Evolutionary conservation across 345 rosid genomes (phyloP), one percentile per base, ranked within the genome.

Genomic region (Clausena lansium): DNA sequence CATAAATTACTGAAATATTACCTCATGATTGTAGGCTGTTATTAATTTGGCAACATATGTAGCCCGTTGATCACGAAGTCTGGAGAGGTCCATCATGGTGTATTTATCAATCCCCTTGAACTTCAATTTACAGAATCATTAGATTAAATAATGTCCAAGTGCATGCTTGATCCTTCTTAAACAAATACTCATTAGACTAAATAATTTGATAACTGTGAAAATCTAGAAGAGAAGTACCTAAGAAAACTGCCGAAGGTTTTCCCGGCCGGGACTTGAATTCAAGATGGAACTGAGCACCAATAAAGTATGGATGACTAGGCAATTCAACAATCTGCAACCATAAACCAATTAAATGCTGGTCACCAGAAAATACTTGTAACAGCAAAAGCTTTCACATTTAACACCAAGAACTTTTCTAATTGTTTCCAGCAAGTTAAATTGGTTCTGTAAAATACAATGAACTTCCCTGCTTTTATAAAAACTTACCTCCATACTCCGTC

Each of bases 201-300:
- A 55, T 57, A 72, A 57, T 24, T 72, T 57, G 52, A 28, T 70
- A 6, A 52, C 11, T 2, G 62, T 32, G 2, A 35, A 57, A 24
- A 59, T 22, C 22, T 20, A 0, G 22, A 28, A 28, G 24, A 7
- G 17, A 39, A 39, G 38, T 86, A 91, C 99, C 99, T 82, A 88
- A 76, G 88, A 95, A 95, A 69, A 90, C 80, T 7, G 99, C 90
- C 30, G 99, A 93, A 73, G 99, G 99, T 71, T 91, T 89, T 79
- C 97, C 98, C 0, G 99, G 97, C 81, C 98, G 89, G 71, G 99
- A 95, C 81, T 95, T 95, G 77, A 92, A 95, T 79, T 95, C 99
- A 24, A 98, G 99, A 84, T 95, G 99, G 83, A 92, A 95, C 87
- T 95, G 99, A 80, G 75, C 93, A 75, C 97, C 92, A 17, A 91